phyloP scores from a whole-genome alignment of 257 asterid genomes.

The Nicotiana sylvestris region DNA sequence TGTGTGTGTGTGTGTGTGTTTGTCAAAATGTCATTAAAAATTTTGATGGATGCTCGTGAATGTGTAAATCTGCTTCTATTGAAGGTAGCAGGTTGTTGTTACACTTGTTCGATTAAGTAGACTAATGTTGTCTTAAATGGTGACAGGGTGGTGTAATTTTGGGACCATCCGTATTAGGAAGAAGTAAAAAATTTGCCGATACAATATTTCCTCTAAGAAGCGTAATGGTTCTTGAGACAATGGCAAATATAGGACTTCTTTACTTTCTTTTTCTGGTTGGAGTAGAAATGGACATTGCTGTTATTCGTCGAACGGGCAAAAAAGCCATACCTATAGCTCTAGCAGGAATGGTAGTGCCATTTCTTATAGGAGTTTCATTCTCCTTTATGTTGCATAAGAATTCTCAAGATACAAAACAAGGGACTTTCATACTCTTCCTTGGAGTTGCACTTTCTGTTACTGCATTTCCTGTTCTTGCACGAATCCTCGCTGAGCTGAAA shows the following conservation, averaged over 20 bases:
- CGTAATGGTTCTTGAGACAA: constrained; percentile 14
- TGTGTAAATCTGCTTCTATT: background rate
- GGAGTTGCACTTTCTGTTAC: constrained; percentile 24
- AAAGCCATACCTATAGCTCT: constrained; percentile 11
- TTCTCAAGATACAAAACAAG: constrained; percentile 5
- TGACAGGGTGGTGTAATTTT: constrained; percentile 16
- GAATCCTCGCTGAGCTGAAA: constrained; percentile 25
- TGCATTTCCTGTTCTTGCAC: constrained; percentile 28
- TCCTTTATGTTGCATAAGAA: constrained; percentile 5
- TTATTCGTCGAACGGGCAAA: constrained; percentile 1
- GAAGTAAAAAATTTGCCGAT: background rate
- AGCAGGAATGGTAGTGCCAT: constrained; percentile 19
- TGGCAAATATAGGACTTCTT: constrained; percentile 15
- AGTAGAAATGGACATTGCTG: constrained; percentile 12
- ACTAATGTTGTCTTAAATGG: background rate
- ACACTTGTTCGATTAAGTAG: background rate
- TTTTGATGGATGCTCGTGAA: background rate
- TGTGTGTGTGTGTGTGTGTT: no score
- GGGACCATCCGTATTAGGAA: constrained; percentile 19
- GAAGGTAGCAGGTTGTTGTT: background rate
- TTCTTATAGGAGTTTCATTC: constrained; percentile 12
- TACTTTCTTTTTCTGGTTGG: constrained; percentile 13
- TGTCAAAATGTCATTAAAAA: no score
- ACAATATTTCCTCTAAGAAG: constrained; percentile 10
- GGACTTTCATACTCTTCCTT: constrained; percentile 3